A percentile compares a stretch with the other conserved stretches of the same genome.
Conservation (phyloP, 495 filamentous ascomycete genomes). For the Neurospora pannonica region DNA sequence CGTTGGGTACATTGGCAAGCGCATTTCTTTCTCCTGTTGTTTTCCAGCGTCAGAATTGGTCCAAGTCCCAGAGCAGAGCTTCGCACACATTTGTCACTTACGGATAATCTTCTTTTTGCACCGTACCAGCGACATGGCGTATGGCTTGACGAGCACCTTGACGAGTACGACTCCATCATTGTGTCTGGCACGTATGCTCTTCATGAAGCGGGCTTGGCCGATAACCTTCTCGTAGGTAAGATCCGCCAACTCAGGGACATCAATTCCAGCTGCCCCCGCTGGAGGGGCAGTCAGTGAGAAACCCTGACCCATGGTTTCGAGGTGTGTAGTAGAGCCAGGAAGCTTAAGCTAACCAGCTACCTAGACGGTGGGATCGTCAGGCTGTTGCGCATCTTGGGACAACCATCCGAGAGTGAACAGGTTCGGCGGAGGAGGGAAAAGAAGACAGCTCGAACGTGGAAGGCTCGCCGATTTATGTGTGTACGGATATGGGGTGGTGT, state of each 20-base stretch:
- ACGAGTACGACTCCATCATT: constrained; percentile 84
- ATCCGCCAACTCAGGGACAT: constrained; percentile 84
- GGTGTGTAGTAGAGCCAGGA: constrained; percentile 3
- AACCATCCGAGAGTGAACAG: background rate
- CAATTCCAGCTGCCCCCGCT: constrained; percentile 83
- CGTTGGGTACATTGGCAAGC: constrained; percentile 80
- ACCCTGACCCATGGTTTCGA: constrained; percentile 78
- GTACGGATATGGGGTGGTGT: background rate
- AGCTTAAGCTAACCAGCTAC: constrained; percentile 8
- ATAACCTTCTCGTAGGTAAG: constrained; percentile 86
- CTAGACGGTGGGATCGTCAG: background rate
- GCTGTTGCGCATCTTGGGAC: constrained; percentile 12
- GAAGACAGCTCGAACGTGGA: background rate
- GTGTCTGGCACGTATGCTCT: constrained; percentile 83
- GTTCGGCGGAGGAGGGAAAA: background rate
- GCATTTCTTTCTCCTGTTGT: constrained; percentile 66
- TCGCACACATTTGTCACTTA: constrained; percentile 33
- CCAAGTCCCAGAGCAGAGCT: background rate
- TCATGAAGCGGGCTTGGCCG: constrained; percentile 93
- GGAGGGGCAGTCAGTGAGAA: constrained; percentile 88
- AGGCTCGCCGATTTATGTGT: background rate
- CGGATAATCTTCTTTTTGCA: constrained; percentile 67
- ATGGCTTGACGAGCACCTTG: constrained; percentile 92
- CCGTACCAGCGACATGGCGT: constrained; percentile 62
- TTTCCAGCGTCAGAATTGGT: constrained; percentile 8